A percentile compares a stretch with the other conserved stretches of the same genome.
Conservation (phyloP, 192 early-diverging fungal species). For the Umbelopsis sp. region DNA sequence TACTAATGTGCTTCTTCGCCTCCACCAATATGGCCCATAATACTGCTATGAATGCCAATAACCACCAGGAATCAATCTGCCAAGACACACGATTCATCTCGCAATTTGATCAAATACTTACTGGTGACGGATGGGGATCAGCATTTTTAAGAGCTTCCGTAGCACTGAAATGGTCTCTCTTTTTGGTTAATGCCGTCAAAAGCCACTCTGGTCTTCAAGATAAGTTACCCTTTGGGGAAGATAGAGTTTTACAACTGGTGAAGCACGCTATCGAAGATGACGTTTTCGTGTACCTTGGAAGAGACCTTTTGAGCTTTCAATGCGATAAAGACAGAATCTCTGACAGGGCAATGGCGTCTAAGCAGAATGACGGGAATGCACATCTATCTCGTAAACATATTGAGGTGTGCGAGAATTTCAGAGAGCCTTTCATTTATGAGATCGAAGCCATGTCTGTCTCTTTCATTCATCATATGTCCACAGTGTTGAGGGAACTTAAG, state of each 20-base stretch:
- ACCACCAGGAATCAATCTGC: slow-evolving; percentile 16
- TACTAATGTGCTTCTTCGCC: slow-evolving; percentile 44
- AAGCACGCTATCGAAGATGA: not conserved
- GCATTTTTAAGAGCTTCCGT: slow-evolving; percentile 43
- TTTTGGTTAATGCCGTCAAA: slow-evolving; percentile 53
- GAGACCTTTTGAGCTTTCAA: slow-evolving; percentile 28
- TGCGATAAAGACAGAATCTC: slow-evolving; percentile 50
- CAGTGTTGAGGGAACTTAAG: slow-evolving; percentile 61
- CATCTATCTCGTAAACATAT: not conserved
- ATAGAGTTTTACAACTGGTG: not conserved
- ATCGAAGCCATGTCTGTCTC: slow-evolving; percentile 53
- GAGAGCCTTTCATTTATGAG: slow-evolving; percentile 54
- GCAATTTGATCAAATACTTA: slow-evolving; percentile 22
- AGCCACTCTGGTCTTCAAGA: slow-evolving; percentile 29
- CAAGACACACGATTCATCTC: slow-evolving; percentile 27
- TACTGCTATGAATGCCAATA: slow-evolving; percentile 24
- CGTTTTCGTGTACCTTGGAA: slow-evolving; percentile 13
- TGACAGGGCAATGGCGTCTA: slow-evolving; percentile 41
- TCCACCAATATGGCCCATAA: slow-evolving; percentile 44
- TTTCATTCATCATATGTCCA: slow-evolving; percentile 61
- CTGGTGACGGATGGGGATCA: slow-evolving; percentile 19
- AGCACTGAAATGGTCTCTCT: slow-evolving; percentile 65
- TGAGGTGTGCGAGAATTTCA: slow-evolving; percentile 23
- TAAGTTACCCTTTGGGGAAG: not conserved
- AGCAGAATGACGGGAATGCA: not conserved